phyloP scores from a whole-genome alignment of 495 filamentous ascomycete species.

The Lasiosphaeria ovina region DNA sequence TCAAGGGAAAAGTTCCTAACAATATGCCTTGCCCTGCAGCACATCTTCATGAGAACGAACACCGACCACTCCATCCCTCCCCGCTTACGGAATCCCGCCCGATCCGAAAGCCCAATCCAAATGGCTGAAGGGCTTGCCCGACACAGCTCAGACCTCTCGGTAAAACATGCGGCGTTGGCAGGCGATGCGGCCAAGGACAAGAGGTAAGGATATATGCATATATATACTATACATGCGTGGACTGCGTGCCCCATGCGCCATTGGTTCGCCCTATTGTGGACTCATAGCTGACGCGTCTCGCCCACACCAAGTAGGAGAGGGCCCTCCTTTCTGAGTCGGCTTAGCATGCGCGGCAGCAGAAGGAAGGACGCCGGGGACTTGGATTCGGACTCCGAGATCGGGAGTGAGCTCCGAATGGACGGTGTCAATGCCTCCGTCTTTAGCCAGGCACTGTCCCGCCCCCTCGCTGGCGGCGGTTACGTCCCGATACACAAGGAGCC shows the following conservation, averaged over 20 bases:
- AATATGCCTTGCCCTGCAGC: constrained; percentile 26
- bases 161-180: constrained; percentile 26
- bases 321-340: constrained; percentile 83
- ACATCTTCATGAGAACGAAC: constrained; percentile 82
- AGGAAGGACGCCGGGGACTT: constrained; percentile 57
- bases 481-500: constrained; percentile 87
- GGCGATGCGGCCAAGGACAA: constrained; percentile 57
- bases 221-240: constrained; percentile 3
- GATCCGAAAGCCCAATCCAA: constrained; percentile 50
- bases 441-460: constrained; percentile 51
- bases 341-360: constrained; percentile 73
- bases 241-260: not conserved
- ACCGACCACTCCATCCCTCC: constrained; percentile 67
- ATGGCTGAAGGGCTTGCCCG: constrained; percentile 41
- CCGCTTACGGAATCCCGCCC: constrained; percentile 59
- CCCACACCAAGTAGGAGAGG: constrained; percentile 60
- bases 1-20: not conserved
- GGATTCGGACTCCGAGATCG: constrained; percentile 69
- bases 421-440: constrained; percentile 81
- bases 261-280: not conserved
- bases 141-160: constrained; percentile 35
- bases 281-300: constrained; percentile 10
- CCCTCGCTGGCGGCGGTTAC: constrained; percentile 71
- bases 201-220: constrained; percentile 63
- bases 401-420: constrained; percentile 66